Base-by-base conservation (phyloP, 1,284 basidiomycete genomes). In the Microbotryomycetes sp. region DNA sequence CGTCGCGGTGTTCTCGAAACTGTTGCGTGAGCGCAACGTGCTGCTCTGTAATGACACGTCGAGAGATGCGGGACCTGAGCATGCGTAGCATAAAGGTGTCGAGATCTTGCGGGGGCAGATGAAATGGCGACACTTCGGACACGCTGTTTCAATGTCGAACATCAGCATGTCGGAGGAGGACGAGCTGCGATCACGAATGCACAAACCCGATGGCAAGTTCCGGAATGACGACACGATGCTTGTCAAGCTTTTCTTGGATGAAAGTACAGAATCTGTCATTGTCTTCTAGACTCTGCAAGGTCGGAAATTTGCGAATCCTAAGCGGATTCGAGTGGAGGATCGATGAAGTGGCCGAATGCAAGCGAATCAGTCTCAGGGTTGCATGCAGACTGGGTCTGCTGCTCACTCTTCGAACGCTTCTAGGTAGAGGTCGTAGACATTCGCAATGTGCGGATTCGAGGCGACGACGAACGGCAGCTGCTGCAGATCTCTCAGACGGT, bases 41-140 rank as follows among this genome's bases (percentile, higher is more conserved):
- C 71, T 94, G 91, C 72, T 93, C 88, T 2, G 86, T 88, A 29
- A 94, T 80, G 28, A 94, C 91, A 46, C 91, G 83, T 26, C 91
- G 81, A 9, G 90, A 91, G 73, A 94, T 91, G 56, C 91, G 81
- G 3, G 90, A 92, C 50, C 90, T 81, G 9, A 94, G 81, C 91
- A 94, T 94, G 27, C 90, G 83, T 24, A 84, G 83, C 86, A 93
- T 90, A 74, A 93, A 91, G 7, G 87, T 81, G 74, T 94, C 91
- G 16, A 94, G 79, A 56, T 83, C 80, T 58, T 90, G 87, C 0
- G 89, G 85, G 0, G 83, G 79, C 13, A 94, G 81, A 72, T 88
- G 84, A 0, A 82, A 85, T 18, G 89, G 89, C 0, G 87, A 84
- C 7, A 69, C 67, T 59, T 77, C 76, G 45, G 74, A 73, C 31